These are phyloP conservation scores for Claviceps spartinae DNA, from an alignment of 2,329 filamentous ascomycete genomes.

Conservation along the genomic window DNA sequence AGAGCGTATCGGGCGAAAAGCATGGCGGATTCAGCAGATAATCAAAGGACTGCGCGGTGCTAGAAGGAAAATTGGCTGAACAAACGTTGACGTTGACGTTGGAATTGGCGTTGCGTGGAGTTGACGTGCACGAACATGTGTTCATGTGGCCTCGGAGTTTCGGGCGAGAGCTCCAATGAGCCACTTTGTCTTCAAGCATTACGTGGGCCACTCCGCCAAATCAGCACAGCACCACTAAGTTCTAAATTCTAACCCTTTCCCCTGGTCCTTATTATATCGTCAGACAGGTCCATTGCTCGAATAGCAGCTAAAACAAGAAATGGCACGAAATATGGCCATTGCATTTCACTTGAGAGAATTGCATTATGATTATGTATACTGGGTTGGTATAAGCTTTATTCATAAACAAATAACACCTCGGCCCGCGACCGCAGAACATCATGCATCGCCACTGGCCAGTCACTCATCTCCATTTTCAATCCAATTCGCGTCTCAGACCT, in stretches of 20 bases:
- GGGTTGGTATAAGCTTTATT: no score
- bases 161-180: neutral
- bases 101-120: neutral
- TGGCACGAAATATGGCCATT: no score
- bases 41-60: neutral
- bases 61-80: neutral
- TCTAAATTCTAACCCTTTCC: neutral
- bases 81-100: neutral
- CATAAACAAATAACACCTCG: no score
- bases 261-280: no score
- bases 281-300: no score
- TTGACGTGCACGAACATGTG: neutral
- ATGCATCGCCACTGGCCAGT: neutral
- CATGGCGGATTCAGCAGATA: constrained; percentile 14
- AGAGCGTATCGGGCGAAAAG: constrained; percentile 10
- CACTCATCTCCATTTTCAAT: neutral
- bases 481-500: neutral
- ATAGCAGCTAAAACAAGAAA: no score
- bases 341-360: no score
- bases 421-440: neutral
- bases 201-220: neutral
- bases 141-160: neutral
- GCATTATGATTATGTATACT: no score
- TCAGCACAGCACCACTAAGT: neutral
- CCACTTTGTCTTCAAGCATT: constrained; percentile 6